phyloP scores from a whole-genome alignment of 2,329 filamentous ascomycete genomes.

The Ophiocordyceps robertsii region DNA sequence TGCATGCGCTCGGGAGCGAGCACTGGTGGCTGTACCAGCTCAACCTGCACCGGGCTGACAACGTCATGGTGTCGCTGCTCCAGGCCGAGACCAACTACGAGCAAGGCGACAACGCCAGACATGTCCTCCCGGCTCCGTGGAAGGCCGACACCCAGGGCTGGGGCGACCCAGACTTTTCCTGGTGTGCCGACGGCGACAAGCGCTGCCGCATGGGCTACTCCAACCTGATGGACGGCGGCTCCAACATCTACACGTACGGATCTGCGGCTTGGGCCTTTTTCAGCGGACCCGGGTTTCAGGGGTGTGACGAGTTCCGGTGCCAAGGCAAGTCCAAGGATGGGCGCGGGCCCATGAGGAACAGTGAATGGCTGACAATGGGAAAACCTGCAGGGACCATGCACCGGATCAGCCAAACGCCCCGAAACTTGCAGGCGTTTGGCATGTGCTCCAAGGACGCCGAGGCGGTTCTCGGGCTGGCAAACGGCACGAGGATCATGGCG shows the following conservation, averaged over 20 bases:
- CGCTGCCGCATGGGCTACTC: slow-evolving; percentile 27
- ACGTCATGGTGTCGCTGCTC: slow-evolving; percentile 35
- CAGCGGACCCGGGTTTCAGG: slow-evolving; percentile 22
- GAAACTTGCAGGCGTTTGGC: slow-evolving; percentile 26
- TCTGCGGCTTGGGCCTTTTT: slow-evolving; percentile 31
- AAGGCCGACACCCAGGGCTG: slow-evolving; percentile 18
- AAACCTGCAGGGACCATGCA: slow-evolving; percentile 17
- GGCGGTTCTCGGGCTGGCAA: slow-evolving; percentile 19
- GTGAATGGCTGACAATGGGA: neutral
- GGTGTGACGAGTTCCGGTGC: slow-evolving; percentile 18
- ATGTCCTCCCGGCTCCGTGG: slow-evolving; percentile 24
- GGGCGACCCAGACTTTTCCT: slow-evolving; percentile 29
- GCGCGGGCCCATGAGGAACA: neutral
- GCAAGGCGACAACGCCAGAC: slow-evolving; percentile 18
- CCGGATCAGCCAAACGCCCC: slow-evolving; percentile 22
- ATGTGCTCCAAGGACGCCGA: slow-evolving; percentile 25
- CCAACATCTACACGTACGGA: slow-evolving; percentile 25
- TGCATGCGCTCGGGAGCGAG: slow-evolving; percentile 32
- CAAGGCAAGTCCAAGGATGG: slow-evolving; percentile 16
- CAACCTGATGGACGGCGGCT: slow-evolving; percentile 28
- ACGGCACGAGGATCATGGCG: slow-evolving; percentile 18
- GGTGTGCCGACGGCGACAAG: slow-evolving; percentile 21
- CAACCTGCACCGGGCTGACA: slow-evolving; percentile 33
- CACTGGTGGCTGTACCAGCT: slow-evolving; percentile 47
- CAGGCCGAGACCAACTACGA: slow-evolving; percentile 39